These are phyloP conservation scores for Eucalyptus tenuipes DNA, from an alignment of 345 rosid genomes.

Conservation along the genomic window DNA sequence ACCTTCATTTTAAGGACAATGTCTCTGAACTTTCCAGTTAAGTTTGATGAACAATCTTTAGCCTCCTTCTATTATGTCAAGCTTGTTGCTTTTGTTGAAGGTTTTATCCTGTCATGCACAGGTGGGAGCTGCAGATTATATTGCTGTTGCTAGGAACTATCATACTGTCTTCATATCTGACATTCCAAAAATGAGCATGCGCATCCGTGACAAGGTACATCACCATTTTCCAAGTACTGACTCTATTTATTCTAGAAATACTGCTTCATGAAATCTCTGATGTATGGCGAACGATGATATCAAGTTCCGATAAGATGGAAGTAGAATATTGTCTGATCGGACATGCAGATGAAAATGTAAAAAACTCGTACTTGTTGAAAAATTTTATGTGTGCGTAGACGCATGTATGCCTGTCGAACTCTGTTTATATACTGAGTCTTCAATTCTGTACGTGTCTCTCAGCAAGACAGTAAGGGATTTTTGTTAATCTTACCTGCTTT, in stretches of 20 bases:
- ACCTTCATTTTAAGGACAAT: background rate
- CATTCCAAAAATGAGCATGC: constrained; percentile 82
- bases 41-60: no score
- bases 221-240: background rate
- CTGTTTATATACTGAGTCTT: no score
- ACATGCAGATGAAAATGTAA: background rate
- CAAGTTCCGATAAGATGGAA: background rate
- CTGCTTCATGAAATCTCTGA: background rate
- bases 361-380: background rate
- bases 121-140: constrained; percentile 91
- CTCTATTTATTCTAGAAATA: background rate
- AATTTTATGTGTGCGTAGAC: background rate
- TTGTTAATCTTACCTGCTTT: background rate
- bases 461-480: background rate
- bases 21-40: background rate
- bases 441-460: background rate
- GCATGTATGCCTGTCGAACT: no score
- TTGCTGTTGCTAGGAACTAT: constrained; percentile 65
- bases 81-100: background rate
- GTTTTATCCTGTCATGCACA: background rate
- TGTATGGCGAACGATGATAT: background rate
- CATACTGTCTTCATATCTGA: constrained; percentile 76
- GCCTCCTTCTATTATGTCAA: background rate
- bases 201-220: constrained; percentile 69
- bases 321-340: background rate